Evolutionary conservation across 2,329 filamentous ascomycete genomes (phyloP).

Genomic region (Fusarium sterilihyphosum): DNA sequence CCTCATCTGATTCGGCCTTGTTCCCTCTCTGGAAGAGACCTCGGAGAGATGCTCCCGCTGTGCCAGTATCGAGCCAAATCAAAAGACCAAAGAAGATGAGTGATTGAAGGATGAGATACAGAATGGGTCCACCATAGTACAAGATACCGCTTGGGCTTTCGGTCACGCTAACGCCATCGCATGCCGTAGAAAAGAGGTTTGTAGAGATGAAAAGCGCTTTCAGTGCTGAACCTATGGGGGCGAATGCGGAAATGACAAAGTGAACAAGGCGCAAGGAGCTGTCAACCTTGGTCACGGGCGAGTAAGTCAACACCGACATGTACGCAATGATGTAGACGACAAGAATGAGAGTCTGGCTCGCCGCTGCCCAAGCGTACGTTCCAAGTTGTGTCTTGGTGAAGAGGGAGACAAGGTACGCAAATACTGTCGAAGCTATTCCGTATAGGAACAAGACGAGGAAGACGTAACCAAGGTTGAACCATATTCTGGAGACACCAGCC

Average conservation of each 20-base stretch:
- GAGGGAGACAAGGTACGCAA: slow-evolving; percentile 84
- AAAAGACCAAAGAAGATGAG: slow-evolving; percentile 76
- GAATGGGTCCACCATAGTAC: slow-evolving; percentile 83
- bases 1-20: slow-evolving; percentile 43
- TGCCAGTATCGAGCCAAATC: slow-evolving; percentile 83
- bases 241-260: slow-evolving; percentile 77
- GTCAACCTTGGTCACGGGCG: slow-evolving; percentile 75
- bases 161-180: slow-evolving; percentile 70
- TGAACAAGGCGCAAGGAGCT: slow-evolving; percentile 73
- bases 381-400: slow-evolving; percentile 82
- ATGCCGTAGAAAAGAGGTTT: slow-evolving; percentile 86
- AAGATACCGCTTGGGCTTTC: slow-evolving; percentile 75
- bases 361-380: slow-evolving; percentile 84
- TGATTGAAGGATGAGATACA: slow-evolving; percentile 82
- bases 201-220: slow-evolving; percentile 79
- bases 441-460: slow-evolving; percentile 85
- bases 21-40: slow-evolving; percentile 51
- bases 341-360: slow-evolving; percentile 77
- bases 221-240: slow-evolving; percentile 80
- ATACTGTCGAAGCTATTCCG: slow-evolving; percentile 78
- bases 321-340: slow-evolving; percentile 78
- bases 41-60: slow-evolving; percentile 64
- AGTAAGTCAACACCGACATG: slow-evolving; percentile 78
- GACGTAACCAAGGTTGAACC: slow-evolving; percentile 83
- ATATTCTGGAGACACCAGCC: slow-evolving; percentile 69